Base-by-base conservation (phyloP, 2,329 filamentous ascomycete species). In the Fonsecaea pedrosoi region DNA sequence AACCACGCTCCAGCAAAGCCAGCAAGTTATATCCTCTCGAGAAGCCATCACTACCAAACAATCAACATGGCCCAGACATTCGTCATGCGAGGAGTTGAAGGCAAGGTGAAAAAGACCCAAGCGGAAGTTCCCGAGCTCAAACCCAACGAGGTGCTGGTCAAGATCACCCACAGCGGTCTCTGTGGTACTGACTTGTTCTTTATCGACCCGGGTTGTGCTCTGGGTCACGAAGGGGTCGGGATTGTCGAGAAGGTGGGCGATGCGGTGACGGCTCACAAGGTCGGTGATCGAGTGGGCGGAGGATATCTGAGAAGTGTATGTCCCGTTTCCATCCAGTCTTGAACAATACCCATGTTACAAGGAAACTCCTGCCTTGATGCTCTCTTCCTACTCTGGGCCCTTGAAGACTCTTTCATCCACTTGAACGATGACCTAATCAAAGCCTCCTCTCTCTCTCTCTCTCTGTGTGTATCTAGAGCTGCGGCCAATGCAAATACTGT, bases 401-500 rank as follows among this genome's bases (percentile, higher is more conserved):
- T 25, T 3, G 21, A 25, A 25, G 25, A 25, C 25, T 25, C 25
- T 25, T 25, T 25, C 25, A 25, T 25, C 3, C 25, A 25, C 25
- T 25, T 25, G 25, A 25, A 3, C 25, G 2, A 2, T 3, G 25
- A 25, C 25, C 25, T 25, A 25, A 25, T 3, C 25, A 2, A 25
- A 25, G 3, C 25, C 25, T 25, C 25, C 25, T 25, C 25, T 25
- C 25, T 25, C 25, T n/a, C n/a, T n/a, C n/a, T n/a, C n/a, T n/a
- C n/a, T n/a, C n/a, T n/a, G n/a, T 25, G 2, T 25, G 25, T 21
- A 21, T 77, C 35, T 71, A 76, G 58, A 73, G 73, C 68, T 81
- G 79, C 68, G 78, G 77, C 12, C 67, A 72, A 21, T 82, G 79
- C 70, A 68, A 68, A 3, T 69, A 76, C 58, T 80, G 78, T 45